Base-by-base conservation (phyloP, 75 land plant genomes). In the Selaginella tamariscina region DNA sequence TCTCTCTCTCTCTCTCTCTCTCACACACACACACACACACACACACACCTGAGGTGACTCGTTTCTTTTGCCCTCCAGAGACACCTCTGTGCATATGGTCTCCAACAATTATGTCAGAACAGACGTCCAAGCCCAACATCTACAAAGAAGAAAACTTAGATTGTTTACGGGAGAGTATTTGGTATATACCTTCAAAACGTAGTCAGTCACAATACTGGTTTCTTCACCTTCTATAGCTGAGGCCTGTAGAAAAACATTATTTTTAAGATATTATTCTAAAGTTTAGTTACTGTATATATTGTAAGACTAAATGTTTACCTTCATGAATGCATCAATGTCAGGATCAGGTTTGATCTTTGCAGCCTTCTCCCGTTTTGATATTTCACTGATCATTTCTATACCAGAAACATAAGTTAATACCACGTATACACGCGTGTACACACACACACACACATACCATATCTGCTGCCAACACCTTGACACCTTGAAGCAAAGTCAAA, bases 141-240 rank as follows among this genome's bases (percentile, higher is more conserved):
- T 59, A 26, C 8, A 59, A 2, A 59, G 9, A n/a, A 59, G 49
- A 39, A 39, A 39, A 39, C 49, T 5, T 39, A 39, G 5, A 39
- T 39, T 5, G n/a, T n/a, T n/a, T n/a, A n/a, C n/a, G n/a, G n/a
- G n/a, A 30, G 24, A 18, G 1, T 24, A 24, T 15, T 39, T 5
- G 15, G 15, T 5, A 57, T 0, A 15, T 60, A 85, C 88, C 85
- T 80, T 83, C 62, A 85, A 64, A 23, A 81, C 65, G 49, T 83
- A 85, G 31, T 85, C 88, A 1, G 79, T 75, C 24, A 80, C 73
- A 28, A 83, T 64, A 59, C 79, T 84, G 31, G 68, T 70, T 31
- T 82, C 78, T 56, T 79, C 80, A 0, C 85, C 87, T 70, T 78
- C 75, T 44, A 80, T 31, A 9, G 80, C 75, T 56, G 80, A 56